Percentiles rank a stretch among this genome's conserved stretches.
Evolutionary conservation across 106 monocot species (phyloP).

Genomic region (Platanthera guangdongensis): DNA sequence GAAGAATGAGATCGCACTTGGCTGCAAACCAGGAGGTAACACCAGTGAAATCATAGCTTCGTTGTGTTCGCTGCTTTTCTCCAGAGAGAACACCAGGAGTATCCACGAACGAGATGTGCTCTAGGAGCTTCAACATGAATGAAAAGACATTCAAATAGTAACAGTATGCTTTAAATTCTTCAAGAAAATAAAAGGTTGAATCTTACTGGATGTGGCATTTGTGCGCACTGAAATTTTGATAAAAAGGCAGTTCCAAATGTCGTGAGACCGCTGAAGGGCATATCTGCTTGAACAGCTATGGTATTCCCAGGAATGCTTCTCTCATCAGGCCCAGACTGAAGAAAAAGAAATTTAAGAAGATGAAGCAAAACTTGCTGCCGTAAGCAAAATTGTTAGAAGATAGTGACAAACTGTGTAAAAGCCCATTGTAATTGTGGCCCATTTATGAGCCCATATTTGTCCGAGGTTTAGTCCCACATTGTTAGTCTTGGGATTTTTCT

Average conservation of each 20-base stretch:
- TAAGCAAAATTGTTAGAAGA: no score
- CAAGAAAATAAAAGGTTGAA: neutral
- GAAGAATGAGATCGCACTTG: slow-evolving; percentile 93
- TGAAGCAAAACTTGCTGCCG: neutral
- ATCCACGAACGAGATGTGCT: slow-evolving; percentile 94
- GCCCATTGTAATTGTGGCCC: no score
- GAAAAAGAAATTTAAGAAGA: slow-evolving; percentile 3
- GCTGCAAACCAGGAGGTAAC: slow-evolving; percentile 99
- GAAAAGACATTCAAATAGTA: slow-evolving; percentile 4
- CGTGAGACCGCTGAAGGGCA: slow-evolving; percentile 88
- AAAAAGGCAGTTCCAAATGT: slow-evolving; percentile 89
- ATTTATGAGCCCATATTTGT: no score
- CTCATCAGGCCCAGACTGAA: slow-evolving; percentile 94
- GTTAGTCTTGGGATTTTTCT: no score
- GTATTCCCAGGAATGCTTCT: slow-evolving; percentile 95
- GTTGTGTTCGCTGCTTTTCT: slow-evolving; percentile 90
- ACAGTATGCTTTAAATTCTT: neutral
- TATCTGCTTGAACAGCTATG: slow-evolving; percentile 95
- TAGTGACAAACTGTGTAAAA: no score
- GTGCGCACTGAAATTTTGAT: slow-evolving; percentile 95
- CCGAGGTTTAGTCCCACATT: no score
- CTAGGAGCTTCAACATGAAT: slow-evolving; percentile 50
- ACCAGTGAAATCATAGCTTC: slow-evolving; percentile 97
- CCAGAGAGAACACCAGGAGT: slow-evolving; percentile 96
- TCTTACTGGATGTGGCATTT: slow-evolving; percentile 93